phyloP scores from a whole-genome alignment of 139 green algal genomes.

The Bryopsis sp. region DNA sequence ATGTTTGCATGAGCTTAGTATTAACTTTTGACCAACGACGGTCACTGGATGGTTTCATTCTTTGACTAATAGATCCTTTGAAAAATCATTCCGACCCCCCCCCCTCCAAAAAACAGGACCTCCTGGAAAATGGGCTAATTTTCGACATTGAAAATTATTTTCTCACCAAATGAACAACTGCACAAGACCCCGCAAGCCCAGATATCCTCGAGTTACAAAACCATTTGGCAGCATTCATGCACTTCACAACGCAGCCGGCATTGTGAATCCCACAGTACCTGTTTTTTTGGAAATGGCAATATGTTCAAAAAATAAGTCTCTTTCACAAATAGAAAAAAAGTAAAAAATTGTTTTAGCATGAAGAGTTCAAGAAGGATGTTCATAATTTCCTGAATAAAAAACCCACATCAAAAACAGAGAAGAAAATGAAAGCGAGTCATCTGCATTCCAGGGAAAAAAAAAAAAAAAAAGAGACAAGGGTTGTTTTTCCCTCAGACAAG shows the following conservation, averaged over 20 bases:
- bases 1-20: background rate
- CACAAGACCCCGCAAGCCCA: conserved; percentile 12
- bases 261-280: conserved; percentile 92
- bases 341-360: no score
- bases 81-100: conserved; percentile 73
- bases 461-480: background rate
- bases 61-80: conserved; percentile 30
- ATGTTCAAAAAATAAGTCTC: background rate
- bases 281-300: conserved; percentile 19
- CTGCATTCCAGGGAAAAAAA: background rate
- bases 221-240: conserved; percentile 78
- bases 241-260: conserved; percentile 83
- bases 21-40: background rate
- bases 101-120: background rate
- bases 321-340: no score
- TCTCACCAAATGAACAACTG: conserved; percentile 14
- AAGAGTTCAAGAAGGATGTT: no score
- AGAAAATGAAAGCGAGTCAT: background rate
- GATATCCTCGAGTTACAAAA: conserved; percentile 62
- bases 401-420: background rate
- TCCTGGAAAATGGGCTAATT: no score
- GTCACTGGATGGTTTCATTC: background rate
- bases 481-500: no score
- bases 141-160: no score
- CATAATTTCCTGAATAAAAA: background rate